Base-by-base conservation (phyloP, 2,329 filamentous ascomycete species). In the Trichoderma sp. region DNA sequence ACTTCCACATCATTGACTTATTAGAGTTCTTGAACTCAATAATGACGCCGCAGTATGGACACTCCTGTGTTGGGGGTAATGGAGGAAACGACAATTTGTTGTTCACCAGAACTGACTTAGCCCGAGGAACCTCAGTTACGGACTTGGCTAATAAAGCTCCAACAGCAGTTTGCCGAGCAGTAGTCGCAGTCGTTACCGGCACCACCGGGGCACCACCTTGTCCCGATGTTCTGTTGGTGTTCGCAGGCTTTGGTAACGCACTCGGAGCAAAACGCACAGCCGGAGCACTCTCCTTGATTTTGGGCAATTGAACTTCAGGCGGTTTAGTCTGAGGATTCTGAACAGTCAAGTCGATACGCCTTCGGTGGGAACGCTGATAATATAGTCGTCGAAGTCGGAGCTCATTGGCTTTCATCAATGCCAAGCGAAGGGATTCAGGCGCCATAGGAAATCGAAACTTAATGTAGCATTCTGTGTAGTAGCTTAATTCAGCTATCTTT, bases 401-500 rank as follows among this genome's bases (percentile, higher is more conserved):
- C 32, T 11, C 64, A 67, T 67, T 67, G 50, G 64, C 64, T 39
- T 67, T 7, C 15, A 67, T 34, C 23, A 67, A 17, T 43, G 64
- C 64, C 13, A 32, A 30, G 30, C 50, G 50, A 30, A 67, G 47
- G 15, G 50, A 67, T 1, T 57, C 50, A 6, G 64, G 64, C 23
- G 64, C 64, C 64, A 67, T 67, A 9, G 64, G 64, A 57, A 30
- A 57, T 1, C 64, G 32, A 6, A 43, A 67, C 1, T 23, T 3
- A 43, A 67, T 67, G 32, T 67, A 67, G 50, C 64, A 67, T 1
- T 66, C 6, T n/a, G 64, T 66, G 64, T 67, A 67, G 30, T 15
- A 3, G 9, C 23, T 15, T 4, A 57, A 39, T 57, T 67, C 64
- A 1, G 3, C 32, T 20, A 67, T 28, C 11, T 50, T 50, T 2